A percentile compares a stretch with the other conserved stretches of the same genome.
phyloP scores from a whole-genome alignment of 139 green algal species.

The Tetratostichococcus sp. region DNA sequence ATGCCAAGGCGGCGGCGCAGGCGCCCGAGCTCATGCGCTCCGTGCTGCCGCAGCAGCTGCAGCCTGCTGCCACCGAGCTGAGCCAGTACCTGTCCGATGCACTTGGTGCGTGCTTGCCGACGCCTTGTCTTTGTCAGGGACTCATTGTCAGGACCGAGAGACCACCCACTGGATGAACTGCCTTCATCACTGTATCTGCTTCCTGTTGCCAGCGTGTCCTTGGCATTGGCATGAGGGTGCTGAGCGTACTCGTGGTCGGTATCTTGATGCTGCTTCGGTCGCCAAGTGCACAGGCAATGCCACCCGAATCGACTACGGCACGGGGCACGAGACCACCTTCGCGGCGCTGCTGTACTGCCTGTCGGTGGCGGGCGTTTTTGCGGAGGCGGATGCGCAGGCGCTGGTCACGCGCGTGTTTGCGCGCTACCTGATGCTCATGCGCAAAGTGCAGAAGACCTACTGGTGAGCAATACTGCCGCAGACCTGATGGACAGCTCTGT shows the following conservation, averaged over 20 bases:
- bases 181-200: no score
- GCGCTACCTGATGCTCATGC: slow-evolving; percentile 88
- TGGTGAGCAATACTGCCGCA: slow-evolving; percentile 45
- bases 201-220: no score
- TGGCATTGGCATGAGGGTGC: no score
- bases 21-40: slow-evolving; percentile 32
- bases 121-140: no score
- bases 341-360: slow-evolving; percentile 88
- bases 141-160: no score
- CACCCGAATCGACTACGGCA: slow-evolving; percentile 96
- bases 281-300: slow-evolving; percentile 76
- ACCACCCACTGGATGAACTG: no score
- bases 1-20: slow-evolving; percentile 1
- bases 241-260: no score
- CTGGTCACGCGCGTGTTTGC: slow-evolving; percentile 48
- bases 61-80: slow-evolving; percentile 60
- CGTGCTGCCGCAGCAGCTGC: slow-evolving; percentile 40
- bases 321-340: slow-evolving; percentile 94
- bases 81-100: slow-evolving; percentile 71
- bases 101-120: slow-evolving; percentile 12
- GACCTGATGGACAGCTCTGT: no score
- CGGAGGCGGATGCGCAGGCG: slow-evolving; percentile 20
- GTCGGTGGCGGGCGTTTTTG: slow-evolving; percentile 63
- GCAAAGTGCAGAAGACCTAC: slow-evolving; percentile 89
- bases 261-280: no score